Conservation (phyloP, 371 early-diverging fungal genomes). For the Rhizopus arrhizus region DNA sequence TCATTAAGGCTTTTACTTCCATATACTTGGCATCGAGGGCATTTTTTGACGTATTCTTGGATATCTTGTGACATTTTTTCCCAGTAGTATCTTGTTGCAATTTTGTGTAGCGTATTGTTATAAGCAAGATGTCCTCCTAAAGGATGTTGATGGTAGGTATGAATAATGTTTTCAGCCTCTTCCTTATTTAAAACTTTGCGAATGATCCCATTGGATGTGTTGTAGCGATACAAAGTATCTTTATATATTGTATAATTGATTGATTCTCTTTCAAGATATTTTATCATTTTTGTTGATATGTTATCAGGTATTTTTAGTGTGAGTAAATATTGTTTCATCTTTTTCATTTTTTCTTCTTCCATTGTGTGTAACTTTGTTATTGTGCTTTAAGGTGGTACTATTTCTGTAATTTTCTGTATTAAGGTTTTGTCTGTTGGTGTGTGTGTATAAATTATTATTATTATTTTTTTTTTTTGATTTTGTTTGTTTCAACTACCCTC, state of each 20-base stretch:
- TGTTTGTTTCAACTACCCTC: too few relatives aligned
- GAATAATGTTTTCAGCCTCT: neutral
- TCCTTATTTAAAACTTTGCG: neutral
- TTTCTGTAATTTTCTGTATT: too few relatives aligned
- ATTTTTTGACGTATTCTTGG: neutral
- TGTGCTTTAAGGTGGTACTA: too few relatives aligned
- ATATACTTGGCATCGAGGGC: conserved; percentile 6
- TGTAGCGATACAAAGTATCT: neutral
- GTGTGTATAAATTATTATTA: too few relatives aligned
- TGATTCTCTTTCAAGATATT: neutral
- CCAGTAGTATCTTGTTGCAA: neutral
- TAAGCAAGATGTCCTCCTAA: conserved; percentile 2
- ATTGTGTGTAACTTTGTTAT: too few relatives aligned
- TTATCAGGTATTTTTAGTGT: too few relatives aligned
- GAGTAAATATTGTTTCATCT: too few relatives aligned
- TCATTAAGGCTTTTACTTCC: neutral
- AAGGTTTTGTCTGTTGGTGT: too few relatives aligned
- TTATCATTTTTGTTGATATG: too few relatives aligned
- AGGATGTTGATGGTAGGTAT: conserved; percentile 1
- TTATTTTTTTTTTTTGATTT: neutral
- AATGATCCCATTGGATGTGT: neutral
- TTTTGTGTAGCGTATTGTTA: neutral
- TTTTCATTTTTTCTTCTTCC: too few relatives aligned
- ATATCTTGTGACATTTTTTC: neutral
- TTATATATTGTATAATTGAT: neutral